Evolutionary conservation across 2,329 filamentous ascomycete species (phyloP).

Genomic region (Fusarium agapanthi): DNA sequence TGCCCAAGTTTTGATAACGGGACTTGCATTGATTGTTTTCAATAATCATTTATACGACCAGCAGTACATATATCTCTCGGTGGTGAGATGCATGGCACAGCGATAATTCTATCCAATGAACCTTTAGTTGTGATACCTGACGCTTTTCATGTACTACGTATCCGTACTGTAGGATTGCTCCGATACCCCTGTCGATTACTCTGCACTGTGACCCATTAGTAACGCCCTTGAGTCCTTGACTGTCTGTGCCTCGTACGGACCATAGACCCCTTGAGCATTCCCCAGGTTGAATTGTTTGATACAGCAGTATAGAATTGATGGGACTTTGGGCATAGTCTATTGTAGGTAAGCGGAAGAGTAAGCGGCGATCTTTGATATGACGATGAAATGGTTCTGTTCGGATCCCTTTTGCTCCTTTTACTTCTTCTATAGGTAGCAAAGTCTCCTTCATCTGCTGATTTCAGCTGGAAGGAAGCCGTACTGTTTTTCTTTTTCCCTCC

Average conservation of each 20-base stretch:
- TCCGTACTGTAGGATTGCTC: conserved; percentile 15
- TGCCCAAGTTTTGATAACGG: not conserved
- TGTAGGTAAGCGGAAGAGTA: conserved; percentile 10
- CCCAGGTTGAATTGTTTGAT: conserved; percentile 35
- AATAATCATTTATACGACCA: not conserved
- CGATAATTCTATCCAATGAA: conserved; percentile 3
- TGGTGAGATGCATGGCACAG: not conserved
- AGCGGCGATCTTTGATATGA: not conserved
- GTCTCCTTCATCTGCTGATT: not conserved
- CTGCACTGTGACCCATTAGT: conserved; percentile 24
- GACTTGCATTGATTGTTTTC: not conserved
- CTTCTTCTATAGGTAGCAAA: not conserved
- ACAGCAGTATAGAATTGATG: not conserved
- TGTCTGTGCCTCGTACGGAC: conserved; percentile 19
- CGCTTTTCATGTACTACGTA: not conserved
- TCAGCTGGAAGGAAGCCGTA: not conserved
- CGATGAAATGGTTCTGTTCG: not conserved
- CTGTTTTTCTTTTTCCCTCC: not conserved
- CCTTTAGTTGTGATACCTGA: not conserved
- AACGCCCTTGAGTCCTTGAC: conserved; percentile 8
- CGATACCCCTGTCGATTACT: conserved; percentile 32
- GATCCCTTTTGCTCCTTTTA: not conserved
- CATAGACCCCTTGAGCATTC: conserved; percentile 35
- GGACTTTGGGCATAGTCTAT: not conserved
- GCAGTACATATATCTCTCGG: not conserved